Conservation (phyloP, 2,329 filamentous ascomycete genomes). For the Teratosphaeria destructans region DNA sequence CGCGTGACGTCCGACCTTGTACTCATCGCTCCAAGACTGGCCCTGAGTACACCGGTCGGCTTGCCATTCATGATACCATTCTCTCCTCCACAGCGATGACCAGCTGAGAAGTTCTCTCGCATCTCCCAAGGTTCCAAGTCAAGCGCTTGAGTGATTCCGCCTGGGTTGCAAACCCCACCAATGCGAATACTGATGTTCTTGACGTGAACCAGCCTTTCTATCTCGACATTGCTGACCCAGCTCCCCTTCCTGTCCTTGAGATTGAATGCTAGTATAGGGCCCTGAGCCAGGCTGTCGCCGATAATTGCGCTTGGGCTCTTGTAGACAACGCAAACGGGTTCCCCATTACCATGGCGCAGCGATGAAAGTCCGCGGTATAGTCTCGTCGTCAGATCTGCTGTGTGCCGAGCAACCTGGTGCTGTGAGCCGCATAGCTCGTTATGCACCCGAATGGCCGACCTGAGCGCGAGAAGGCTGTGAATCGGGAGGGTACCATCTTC, state of each 20-base stretch:
- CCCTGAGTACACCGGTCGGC: slow-evolving; percentile 75
- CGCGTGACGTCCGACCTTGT: slow-evolving; percentile 60
- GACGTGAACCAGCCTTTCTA: slow-evolving; percentile 74
- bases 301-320: slow-evolving; percentile 6
- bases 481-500: slow-evolving; percentile 90
- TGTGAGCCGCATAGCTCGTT: slow-evolving; percentile 57
- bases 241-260: slow-evolving; percentile 55
- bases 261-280: slow-evolving; percentile 79
- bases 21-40: slow-evolving; percentile 86
- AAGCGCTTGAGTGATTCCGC: slow-evolving; percentile 67
- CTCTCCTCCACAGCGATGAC: slow-evolving; percentile 73
- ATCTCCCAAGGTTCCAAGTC: slow-evolving; percentile 70
- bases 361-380: slow-evolving; percentile 49
- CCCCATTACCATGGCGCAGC: slow-evolving; percentile 60
- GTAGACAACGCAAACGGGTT: slow-evolving; percentile 58
- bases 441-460: slow-evolving; percentile 62
- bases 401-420: slow-evolving; percentile 59
- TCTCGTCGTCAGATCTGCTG: slow-evolving; percentile 50
- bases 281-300: slow-evolving; percentile 35
- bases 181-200: slow-evolving; percentile 77
- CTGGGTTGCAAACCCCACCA: slow-evolving; percentile 85
- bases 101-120: slow-evolving; percentile 71
- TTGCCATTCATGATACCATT: slow-evolving; percentile 75
- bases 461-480: slow-evolving; percentile 78
- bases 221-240: slow-evolving; percentile 72